These are phyloP conservation scores for Cladophialophora bantiana DNA, from an alignment of 2,329 filamentous ascomycete species.

Conservation along the genomic window DNA sequence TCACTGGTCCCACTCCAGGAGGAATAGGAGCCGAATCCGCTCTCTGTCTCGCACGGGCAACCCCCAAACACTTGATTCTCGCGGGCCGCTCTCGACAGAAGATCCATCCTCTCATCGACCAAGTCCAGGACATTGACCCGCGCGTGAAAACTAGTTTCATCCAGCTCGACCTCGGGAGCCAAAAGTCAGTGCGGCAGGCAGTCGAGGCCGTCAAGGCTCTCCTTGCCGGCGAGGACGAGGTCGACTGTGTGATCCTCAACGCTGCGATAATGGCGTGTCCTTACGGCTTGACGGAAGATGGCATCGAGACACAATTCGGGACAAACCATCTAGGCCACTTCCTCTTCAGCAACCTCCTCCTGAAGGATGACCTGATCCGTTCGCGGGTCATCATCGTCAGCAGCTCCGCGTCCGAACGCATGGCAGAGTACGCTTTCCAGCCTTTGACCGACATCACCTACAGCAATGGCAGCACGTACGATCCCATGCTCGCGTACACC, in stretches of 20 bases:
- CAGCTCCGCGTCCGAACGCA: constrained; percentile 34
- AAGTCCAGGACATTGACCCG: constrained; percentile 28
- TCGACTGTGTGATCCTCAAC: constrained; percentile 56
- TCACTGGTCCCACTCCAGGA: constrained; percentile 40
- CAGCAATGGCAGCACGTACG: constrained; percentile 44
- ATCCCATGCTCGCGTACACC: constrained; percentile 51
- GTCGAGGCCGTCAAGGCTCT: constrained; percentile 45
- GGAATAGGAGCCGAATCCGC: constrained; percentile 43
- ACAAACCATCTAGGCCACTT: constrained; percentile 52
- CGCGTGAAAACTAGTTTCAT: constrained; percentile 32
- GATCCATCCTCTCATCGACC: constrained; percentile 41
- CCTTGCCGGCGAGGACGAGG: constrained; percentile 30
- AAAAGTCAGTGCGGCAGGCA: constrained; percentile 38
- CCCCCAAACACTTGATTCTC: constrained; percentile 43
- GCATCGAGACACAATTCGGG: constrained; percentile 50
- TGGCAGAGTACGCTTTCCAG: constrained; percentile 41
- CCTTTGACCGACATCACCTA: constrained; percentile 45
- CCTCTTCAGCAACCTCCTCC: constrained; percentile 51
- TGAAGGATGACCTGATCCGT: constrained; percentile 40
- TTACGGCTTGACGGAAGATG: constrained; percentile 41
- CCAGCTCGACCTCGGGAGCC: constrained; percentile 33
- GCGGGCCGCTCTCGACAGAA: constrained; percentile 41
- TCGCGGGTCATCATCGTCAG: constrained; percentile 44
- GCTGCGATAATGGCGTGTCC: constrained; percentile 52
- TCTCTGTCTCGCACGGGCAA: constrained; percentile 41